Conservation (phyloP, 805 yeast genomes). For the Candida palmyrensis region DNA sequence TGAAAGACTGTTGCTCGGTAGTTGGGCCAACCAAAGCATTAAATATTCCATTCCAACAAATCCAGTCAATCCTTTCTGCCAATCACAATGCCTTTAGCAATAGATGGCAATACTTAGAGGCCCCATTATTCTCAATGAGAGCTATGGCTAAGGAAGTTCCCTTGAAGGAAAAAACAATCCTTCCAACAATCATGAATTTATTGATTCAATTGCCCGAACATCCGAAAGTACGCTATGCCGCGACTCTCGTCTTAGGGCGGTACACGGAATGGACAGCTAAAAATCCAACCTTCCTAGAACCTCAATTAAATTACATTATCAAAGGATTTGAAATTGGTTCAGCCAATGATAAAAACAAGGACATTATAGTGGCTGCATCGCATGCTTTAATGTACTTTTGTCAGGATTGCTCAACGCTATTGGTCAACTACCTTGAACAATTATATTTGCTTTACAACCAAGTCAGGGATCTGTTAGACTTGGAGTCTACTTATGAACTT, state of each 20-base stretch:
- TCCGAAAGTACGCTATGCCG: conserved; percentile 83
- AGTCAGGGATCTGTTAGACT: conserved; percentile 49
- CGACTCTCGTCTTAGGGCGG: conserved; percentile 90
- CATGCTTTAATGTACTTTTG: conserved; percentile 93
- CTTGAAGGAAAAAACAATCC: conserved; percentile 52
- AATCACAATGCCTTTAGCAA: conserved; percentile 35
- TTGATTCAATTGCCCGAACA: conserved; percentile 75
- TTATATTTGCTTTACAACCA: conserved; percentile 66
- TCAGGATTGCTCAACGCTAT: conserved; percentile 72
- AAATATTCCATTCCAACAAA: conserved; percentile 59
- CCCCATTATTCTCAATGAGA: conserved; percentile 82
- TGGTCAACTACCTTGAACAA: conserved; percentile 68
- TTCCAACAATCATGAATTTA: conserved; percentile 73
- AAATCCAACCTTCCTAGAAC: conserved; percentile 77
- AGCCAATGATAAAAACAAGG: conserved; percentile 25
- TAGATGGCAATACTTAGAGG: conserved; percentile 84
- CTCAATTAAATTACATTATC: conserved; percentile 79
- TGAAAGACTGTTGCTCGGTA: conserved; percentile 91
- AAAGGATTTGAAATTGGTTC: conserved; percentile 49
- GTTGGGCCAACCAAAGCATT: conserved; percentile 74
- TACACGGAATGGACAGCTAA: conserved; percentile 92
- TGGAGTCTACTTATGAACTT: conserved; percentile 68
- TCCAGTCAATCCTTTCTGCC: conserved; percentile 36
- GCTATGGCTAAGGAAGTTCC: conserved; percentile 93
- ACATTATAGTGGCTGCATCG: conserved; percentile 78